Base-by-base conservation (phyloP, 768 basidiomycete genomes). In the Rhizopogon vesiculosus region DNA sequence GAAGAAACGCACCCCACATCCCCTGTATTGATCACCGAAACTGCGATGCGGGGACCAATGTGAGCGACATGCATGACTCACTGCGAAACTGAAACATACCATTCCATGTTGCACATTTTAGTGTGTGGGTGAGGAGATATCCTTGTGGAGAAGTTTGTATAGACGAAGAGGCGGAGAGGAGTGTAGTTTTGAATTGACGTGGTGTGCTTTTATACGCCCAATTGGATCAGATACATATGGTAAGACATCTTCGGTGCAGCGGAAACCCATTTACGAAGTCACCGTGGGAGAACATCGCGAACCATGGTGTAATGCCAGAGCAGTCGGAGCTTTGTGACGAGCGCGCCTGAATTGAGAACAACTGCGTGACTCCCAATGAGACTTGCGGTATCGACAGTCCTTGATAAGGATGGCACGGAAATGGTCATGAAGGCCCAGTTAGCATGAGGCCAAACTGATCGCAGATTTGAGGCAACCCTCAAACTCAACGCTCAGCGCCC, bases 61-160 rank as follows among this genome's bases (percentile, higher is more conserved):
- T 49, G 53, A 58, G 39, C 54, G 61, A 60, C 48, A 39, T 39
- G 50, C 49, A 54, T 4, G 48, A 61, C 18, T 29, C 51, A 52
- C 54, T 45, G 53, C 33, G 51, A 51, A 55, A 63, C 62, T 60
- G 15, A 48, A 7, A 62, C 64, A 61, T 61, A 84, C 83, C 81
- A 78, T 77, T 85, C 84, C 63, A 78, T 76, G 65, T 71, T 72
- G 58, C 84, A 85, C 84, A 85, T 85, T 42, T 25, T 65, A 19
- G 39, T 29, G 25, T 33, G 42, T 42, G 28, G 42, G 29, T 16
- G 22, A 35, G 7, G 45, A 10, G 18, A 29, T 38, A 50, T 42
- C 28, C 18, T 48, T 49, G 25, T 51, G 31, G 22, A 57, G 7
- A 19, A 39, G 54, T 31, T 51, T 51, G 38, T 50, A 33, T 57